phyloP scores from a whole-genome alignment of 192 early-diverging fungal species.

The Umbelopsis isabellina region DNA sequence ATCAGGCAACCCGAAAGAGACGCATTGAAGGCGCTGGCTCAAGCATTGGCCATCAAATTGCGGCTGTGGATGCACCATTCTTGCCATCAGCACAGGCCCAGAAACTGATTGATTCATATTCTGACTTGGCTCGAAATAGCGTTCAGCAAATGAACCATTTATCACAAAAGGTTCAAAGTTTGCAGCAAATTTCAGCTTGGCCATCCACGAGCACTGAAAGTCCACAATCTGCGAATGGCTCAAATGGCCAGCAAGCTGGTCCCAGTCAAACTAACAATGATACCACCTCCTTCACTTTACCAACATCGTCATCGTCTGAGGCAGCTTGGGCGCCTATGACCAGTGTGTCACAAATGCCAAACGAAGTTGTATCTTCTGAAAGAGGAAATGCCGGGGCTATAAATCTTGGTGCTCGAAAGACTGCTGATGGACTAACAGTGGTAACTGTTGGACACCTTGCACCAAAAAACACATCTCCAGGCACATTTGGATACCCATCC shows the following conservation, averaged over 20 bases:
- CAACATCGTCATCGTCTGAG: not conserved
- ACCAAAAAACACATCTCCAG: slow-evolving; percentile 21
- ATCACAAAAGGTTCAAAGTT: slow-evolving; percentile 24
- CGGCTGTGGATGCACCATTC: slow-evolving; percentile 10
- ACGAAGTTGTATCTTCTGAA: not conserved
- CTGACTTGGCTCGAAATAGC: slow-evolving; percentile 27
- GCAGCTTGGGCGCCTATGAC: not conserved
- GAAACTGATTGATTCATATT: slow-evolving; percentile 39
- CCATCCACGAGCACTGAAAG: slow-evolving; percentile 2
- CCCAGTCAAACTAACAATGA: not conserved
- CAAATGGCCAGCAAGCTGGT: not conserved
- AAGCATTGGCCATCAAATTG: not conserved
- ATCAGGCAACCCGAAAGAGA: slow-evolving; percentile 7
- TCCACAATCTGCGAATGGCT: not conserved
- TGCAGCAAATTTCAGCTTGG: slow-evolving; percentile 36
- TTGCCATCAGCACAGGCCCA: slow-evolving; percentile 29
- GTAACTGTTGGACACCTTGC: slow-evolving; percentile 32
- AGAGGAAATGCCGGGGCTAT: not conserved
- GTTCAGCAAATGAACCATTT: slow-evolving; percentile 37
- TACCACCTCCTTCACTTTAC: not conserved
- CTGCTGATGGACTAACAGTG: slow-evolving; percentile 18
- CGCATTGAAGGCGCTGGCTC: slow-evolving; percentile 2
- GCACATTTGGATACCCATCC: slow-evolving; percentile 12
- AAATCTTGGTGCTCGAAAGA: slow-evolving; percentile 19
- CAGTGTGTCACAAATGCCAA: slow-evolving; percentile 6